Evolutionary conservation across 768 basidiomycete genomes (phyloP), one percentile per base, ranked within the genome.

Genomic region (Pleurotus eryngii): DNA sequence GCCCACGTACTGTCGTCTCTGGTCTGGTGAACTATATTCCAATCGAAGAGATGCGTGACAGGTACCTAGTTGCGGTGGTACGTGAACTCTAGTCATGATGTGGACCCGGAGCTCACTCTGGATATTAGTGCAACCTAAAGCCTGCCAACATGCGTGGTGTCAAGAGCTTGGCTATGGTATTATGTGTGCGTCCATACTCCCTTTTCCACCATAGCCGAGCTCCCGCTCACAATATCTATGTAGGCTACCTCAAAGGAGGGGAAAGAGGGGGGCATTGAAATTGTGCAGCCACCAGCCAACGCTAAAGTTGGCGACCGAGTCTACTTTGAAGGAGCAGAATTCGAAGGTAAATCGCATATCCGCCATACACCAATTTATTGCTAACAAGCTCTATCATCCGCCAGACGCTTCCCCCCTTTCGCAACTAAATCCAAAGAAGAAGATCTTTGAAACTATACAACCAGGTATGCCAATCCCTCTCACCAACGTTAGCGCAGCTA

Each of bases 111-210:
- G 37, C 50, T 47, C 50, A 48, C 26, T 22, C 30, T 11, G 9
- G 20, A 15, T 59, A 24, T 2, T 55, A 91, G 89, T 93, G 90
- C 70, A 95, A 98, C 70, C 74, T 99, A 59, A 98, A 99, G 73
- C 96, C 96, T 4, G 96, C 90, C 5, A 87, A 80, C 63, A 98
- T 99, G 96, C 87, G 96, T 58, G 97, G 97, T 2, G 87, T 99
- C 64, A 98, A 98, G 77, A 96, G 94, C 59, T 96, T 90, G 66
- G 97, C 95, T 30, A 98, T 99, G 97, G 90, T 99, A 38, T 86
- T 99, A 60, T 90, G 89, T 67, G 94, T 94, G 70, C 47, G 86
- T 27, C 43, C 35, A 49, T 20, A 15, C 1, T 38, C 49, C 22
- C 37, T 54, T 38, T 9, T 12, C 26, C 17, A 20, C 53, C 5